A percentile compares a stretch with the other conserved stretches of the same genome.
These are phyloP conservation scores for Pythium rishiriense DNA, from an alignment of 352 stramenopile species.

Conservation along the genomic window DNA sequence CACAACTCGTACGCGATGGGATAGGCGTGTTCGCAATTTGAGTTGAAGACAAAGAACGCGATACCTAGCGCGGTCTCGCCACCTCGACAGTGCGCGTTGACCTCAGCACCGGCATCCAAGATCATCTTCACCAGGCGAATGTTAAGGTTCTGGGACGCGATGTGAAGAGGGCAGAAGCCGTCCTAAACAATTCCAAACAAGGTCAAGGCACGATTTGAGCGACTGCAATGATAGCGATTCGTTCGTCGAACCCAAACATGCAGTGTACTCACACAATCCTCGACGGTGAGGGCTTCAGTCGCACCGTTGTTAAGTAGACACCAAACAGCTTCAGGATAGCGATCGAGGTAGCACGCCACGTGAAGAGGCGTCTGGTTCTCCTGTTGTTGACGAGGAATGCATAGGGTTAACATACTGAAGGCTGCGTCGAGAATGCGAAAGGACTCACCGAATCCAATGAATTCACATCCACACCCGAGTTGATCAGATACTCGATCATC, in stretches of 20 bases:
- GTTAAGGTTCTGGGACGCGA: constrained; percentile 24
- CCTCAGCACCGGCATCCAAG: constrained; percentile 12
- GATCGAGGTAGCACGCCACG: constrained; percentile 13
- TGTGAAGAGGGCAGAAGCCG: constrained; percentile 25
- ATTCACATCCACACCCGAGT: constrained; percentile 17
- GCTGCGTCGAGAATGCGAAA: not conserved
- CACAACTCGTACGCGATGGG: constrained; percentile 11
- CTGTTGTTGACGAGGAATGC: not conserved
- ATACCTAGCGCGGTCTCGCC: constrained; percentile 20
- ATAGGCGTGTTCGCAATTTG: constrained; percentile 17
- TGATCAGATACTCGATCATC: constrained; percentile 11
- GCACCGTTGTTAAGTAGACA: constrained; percentile 15
- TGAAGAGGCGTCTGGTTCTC: constrained; percentile 17
- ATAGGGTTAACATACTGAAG: not conserved
- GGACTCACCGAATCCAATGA: constrained; percentile 11
- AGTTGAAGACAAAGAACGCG: constrained; percentile 21
- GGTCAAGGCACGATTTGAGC: no score
- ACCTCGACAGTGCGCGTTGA: constrained; percentile 19
- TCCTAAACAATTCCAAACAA: constrained; percentile 2
- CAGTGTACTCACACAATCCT: constrained; percentile 10
- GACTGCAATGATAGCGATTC: no score
- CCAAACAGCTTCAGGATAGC: constrained; percentile 8
- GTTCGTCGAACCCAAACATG: not conserved
- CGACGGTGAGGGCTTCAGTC: constrained; percentile 15
- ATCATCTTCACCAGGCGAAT: constrained; percentile 16